Base-by-base conservation (phyloP, 768 basidiomycete genomes). In the Podaxis sp. region DNA sequence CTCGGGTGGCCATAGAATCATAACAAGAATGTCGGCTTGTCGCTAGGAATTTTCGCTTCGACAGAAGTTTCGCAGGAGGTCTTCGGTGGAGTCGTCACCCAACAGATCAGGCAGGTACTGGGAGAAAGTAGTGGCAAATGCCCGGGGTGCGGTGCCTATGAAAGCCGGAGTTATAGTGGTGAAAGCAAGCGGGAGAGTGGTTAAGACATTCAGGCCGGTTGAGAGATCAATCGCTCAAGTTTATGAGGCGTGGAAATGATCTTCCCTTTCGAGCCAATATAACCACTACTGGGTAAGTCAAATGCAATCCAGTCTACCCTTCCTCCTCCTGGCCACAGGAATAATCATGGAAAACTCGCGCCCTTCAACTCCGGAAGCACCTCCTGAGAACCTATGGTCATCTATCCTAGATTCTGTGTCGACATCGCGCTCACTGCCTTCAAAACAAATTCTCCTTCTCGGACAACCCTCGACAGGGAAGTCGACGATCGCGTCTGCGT, bases 401-500 rank as follows among this genome's bases (percentile, higher is more conserved):
- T 92, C 92, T 12, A 98, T 99, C 67, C 82, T 99, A 4, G 88
- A 95, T 75, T 88, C 89, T 12, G 89, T 96, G 26, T 92, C 93
- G 1, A 87, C 87, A 30, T 85, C 90, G 40, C 85, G 92, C 58
- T 86, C 89, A 11, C 90, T 87, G 70, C 91, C 91, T 15, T 88
- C 92, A 19, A 97, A 96, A 76, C 92, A 96, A 71, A 80, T 96
- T 28, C 79, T 99, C 51, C 68, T 98, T 1, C 85, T 98, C 3
- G 95, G 93, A 49, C 86, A 92, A 64, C 87, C 91, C 0, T 82
- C 83, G 2, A 83, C 89, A 0, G 93, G 94, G 64, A 95, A 95
- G 73, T 91, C 89, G 1, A 82, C 88, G 0, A 75, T 96, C 26
- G 85, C 85, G 0, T 82, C 89, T 49, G 88, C 89, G 1, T 74